These are phyloP conservation scores for Cladophialophora yegresii DNA, from an alignment of 2,329 filamentous ascomycete species.

Conservation along the genomic window DNA sequence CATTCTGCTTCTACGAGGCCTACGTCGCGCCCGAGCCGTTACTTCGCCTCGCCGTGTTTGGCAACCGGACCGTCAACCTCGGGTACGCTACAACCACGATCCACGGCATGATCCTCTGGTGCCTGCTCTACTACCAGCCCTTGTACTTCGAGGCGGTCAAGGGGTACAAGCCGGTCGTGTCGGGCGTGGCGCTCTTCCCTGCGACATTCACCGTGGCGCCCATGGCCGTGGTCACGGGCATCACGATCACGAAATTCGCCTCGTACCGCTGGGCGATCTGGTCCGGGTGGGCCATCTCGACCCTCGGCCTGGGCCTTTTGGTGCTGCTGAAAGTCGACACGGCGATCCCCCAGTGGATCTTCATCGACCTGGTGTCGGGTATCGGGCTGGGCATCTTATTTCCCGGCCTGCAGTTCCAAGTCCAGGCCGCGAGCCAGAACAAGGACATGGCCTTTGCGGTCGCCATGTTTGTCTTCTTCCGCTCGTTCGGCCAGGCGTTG, in stretches of 20 bases:
- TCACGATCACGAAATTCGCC: slow-evolving; percentile 58
- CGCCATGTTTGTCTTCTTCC: slow-evolving; percentile 68
- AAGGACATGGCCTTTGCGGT: slow-evolving; percentile 62
- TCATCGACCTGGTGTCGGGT: slow-evolving; percentile 61
- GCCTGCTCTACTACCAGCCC: slow-evolving; percentile 58
- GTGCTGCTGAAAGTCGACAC: slow-evolving; percentile 33
- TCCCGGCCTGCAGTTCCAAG: slow-evolving; percentile 61
- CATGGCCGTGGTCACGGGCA: slow-evolving; percentile 58
- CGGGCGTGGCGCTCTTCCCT: slow-evolving; percentile 61
- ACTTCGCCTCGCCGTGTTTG: slow-evolving; percentile 50
- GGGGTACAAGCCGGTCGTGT: slow-evolving; percentile 55
- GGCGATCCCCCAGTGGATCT: slow-evolving; percentile 52
- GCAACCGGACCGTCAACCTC: slow-evolving; percentile 51
- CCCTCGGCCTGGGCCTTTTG: slow-evolving; percentile 61
- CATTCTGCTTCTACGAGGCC: slow-evolving; percentile 59
- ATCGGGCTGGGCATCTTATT: slow-evolving; percentile 69
- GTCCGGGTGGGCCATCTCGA: slow-evolving; percentile 62
- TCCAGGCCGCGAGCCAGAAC: slow-evolving; percentile 62
- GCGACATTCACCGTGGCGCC: slow-evolving; percentile 66
- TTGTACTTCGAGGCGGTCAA: slow-evolving; percentile 51
- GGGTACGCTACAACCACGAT: slow-evolving; percentile 58
- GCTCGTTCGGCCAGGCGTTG: slow-evolving; percentile 64
- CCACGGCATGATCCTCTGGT: slow-evolving; percentile 56
- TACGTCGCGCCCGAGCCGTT: slow-evolving; percentile 55
- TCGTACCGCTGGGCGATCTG: slow-evolving; percentile 64